Evolutionary conservation across 148 eudicot genomes (phyloP).

Genomic region (Rhododendron ovatum): DNA sequence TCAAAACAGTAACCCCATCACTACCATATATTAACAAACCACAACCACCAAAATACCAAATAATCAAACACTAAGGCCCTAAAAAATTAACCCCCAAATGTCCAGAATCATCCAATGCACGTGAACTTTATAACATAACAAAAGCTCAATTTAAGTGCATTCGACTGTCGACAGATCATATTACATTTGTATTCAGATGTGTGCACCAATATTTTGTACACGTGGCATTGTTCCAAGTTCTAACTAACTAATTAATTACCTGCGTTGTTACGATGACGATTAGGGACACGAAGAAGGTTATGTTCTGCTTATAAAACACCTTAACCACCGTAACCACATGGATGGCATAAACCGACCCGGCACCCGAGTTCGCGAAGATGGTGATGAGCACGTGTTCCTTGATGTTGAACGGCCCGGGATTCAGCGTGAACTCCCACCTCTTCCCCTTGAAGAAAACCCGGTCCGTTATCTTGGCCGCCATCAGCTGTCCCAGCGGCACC

Average conservation of each 20-base stretch:
- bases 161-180: too few species aligned
- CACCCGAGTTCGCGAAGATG: constrained; percentile 91
- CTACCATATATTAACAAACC: background rate
- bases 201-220: background rate
- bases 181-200: background rate
- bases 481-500: constrained; percentile 76
- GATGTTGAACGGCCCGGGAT: constrained; percentile 90
- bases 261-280: constrained; percentile 82
- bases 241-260: constrained; percentile 28
- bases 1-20: constrained; percentile 17
- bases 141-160: background rate
- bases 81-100: too few species aligned
- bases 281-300: constrained; percentile 79
- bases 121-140: too few species aligned
- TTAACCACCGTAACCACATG: constrained; percentile 87
- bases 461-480: constrained; percentile 65
- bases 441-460: constrained; percentile 52
- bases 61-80: background rate
- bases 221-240: background rate
- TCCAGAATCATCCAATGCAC: background rate
- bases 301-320: constrained; percentile 71
- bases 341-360: constrained; percentile 85
- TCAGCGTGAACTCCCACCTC: constrained; percentile 66
- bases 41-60: background rate
- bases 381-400: constrained; percentile 95